Percentiles rank a stretch among this genome's conserved stretches.
Evolutionary conservation across 768 basidiomycete species (phyloP).

Genomic region (Artomyces pyxidatus): DNA sequence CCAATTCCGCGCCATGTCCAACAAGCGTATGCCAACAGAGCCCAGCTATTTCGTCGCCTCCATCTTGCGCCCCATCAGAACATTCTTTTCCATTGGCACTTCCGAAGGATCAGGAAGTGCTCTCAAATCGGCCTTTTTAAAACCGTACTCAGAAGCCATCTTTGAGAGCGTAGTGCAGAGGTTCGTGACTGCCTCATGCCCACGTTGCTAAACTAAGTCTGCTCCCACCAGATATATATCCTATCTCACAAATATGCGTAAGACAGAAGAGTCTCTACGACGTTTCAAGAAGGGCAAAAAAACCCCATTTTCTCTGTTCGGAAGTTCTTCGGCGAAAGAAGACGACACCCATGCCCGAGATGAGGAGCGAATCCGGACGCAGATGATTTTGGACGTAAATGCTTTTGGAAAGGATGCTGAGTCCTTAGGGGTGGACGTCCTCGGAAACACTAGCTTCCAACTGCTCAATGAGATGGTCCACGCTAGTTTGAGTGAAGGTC

Average conservation of each 20-base stretch:
- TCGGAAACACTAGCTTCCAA: slow-evolving; percentile 42
- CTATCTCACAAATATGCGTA: slow-evolving; percentile 77
- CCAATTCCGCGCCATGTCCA: slow-evolving; percentile 82
- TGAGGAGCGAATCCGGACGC: slow-evolving; percentile 79
- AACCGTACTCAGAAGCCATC: slow-evolving; percentile 48
- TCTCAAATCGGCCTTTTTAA: slow-evolving; percentile 47
- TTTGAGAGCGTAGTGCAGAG: slow-evolving; percentile 64
- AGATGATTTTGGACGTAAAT: slow-evolving; percentile 84
- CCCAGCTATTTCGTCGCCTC: slow-evolving; percentile 81
- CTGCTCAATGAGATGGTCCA: slow-evolving; percentile 56
- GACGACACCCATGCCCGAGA: slow-evolving; percentile 78
- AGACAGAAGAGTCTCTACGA: slow-evolving; percentile 84
- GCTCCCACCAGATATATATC: slow-evolving; percentile 55
- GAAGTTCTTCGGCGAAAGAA: slow-evolving; percentile 40
- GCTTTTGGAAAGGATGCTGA: slow-evolving; percentile 75
- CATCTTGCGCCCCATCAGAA: slow-evolving; percentile 72
- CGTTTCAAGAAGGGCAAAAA: slow-evolving; percentile 86
- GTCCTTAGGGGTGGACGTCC: slow-evolving; percentile 56
- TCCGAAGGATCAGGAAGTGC: slow-evolving; percentile 51
- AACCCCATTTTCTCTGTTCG: slow-evolving; percentile 72
- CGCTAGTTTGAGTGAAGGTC: slow-evolving; percentile 28
- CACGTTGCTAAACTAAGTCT: not conserved
- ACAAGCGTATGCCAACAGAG: slow-evolving; percentile 61
- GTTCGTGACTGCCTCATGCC: slow-evolving; percentile 26
- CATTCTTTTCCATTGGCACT: slow-evolving; percentile 58